Conservation (phyloP, 2,329 filamentous ascomycete genomes). For the Botryotinia convoluta region DNA sequence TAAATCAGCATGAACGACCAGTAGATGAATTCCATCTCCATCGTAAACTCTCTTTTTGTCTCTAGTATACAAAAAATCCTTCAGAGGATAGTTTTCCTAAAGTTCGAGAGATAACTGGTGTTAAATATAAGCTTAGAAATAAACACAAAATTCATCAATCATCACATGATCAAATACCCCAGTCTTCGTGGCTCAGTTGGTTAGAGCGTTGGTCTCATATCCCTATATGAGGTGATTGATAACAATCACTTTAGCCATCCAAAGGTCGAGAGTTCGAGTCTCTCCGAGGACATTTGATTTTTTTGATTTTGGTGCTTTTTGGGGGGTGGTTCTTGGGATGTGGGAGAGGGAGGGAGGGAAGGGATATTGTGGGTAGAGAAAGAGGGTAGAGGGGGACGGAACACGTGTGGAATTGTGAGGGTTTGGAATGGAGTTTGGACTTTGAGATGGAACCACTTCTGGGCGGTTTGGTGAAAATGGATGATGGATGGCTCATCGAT, state of each 20-base stretch:
- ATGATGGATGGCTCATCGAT: background rate
- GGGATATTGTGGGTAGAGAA: background rate
- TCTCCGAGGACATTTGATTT: constrained; percentile 42
- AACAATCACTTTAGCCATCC: constrained; percentile 32
- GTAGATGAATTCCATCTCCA: background rate
- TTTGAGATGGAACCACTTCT: background rate
- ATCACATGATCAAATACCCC: background rate
- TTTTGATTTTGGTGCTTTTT: background rate
- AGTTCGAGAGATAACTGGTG: rapidly evolving
- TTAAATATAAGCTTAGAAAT: background rate
- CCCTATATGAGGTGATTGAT: constrained; percentile 2
- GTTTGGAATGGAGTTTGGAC: background rate
- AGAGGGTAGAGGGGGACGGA: background rate
- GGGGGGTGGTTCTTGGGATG: background rate
- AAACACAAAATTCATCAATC: rapidly evolving
- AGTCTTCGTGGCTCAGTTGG: constrained; percentile 45
- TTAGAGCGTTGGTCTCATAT: constrained; percentile 46
- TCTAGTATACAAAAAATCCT: no score
- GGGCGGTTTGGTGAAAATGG: background rate
- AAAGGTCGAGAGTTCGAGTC: constrained; percentile 52
- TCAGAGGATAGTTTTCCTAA: no score
- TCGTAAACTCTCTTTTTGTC: background rate
- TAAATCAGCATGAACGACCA: background rate
- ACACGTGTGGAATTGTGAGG: background rate
- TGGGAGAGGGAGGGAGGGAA: background rate